Percentiles rank a stretch among this genome's conserved stretches.
These are phyloP conservation scores for Tulasnella sp. DNA, from an alignment of 768 basidiomycete genomes.

Conservation along the genomic window DNA sequence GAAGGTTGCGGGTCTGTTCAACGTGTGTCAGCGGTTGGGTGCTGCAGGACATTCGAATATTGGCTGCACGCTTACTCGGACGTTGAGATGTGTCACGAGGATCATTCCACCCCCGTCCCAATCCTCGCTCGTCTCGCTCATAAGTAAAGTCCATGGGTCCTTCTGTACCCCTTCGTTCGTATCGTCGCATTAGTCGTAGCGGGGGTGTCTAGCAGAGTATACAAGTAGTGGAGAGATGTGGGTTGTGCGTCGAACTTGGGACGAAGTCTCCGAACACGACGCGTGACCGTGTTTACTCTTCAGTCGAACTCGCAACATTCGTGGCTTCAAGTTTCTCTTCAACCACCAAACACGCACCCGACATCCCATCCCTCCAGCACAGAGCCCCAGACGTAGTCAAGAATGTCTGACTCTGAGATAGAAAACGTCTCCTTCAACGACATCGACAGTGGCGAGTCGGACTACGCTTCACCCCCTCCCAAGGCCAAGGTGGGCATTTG, in stretches of 20 bases:
- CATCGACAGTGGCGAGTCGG: slow-evolving; percentile 17
- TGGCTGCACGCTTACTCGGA: slow-evolving; percentile 25
- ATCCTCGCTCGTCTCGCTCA: slow-evolving; percentile 48
- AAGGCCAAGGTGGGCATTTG: background rate
- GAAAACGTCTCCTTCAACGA: slow-evolving; percentile 18
- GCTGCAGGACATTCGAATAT: slow-evolving; percentile 16
- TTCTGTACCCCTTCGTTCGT: slow-evolving; percentile 55
- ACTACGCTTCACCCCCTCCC: slow-evolving; percentile 26
- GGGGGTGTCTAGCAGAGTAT: background rate
- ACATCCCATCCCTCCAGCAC: slow-evolving; percentile 2
- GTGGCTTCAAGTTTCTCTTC: background rate
- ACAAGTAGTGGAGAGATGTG: background rate
- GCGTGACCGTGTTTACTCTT: background rate
- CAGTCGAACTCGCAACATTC: background rate
- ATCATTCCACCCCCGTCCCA: slow-evolving; percentile 72
- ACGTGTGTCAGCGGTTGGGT: slow-evolving; percentile 39
- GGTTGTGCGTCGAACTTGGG: background rate
- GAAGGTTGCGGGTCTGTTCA: slow-evolving; percentile 65
- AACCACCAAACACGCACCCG: background rate
- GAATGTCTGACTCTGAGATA: slow-evolving; percentile 25
- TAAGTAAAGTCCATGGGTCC: slow-evolving; percentile 86
- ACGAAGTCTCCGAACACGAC: background rate
- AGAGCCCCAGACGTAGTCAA: background rate
- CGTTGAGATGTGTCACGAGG: slow-evolving; percentile 34
- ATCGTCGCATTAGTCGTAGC: slow-evolving; percentile 17